Evolutionary conservation across 2,329 filamentous ascomycete species (phyloP).

Genomic region (Metarhizium sp.): DNA sequence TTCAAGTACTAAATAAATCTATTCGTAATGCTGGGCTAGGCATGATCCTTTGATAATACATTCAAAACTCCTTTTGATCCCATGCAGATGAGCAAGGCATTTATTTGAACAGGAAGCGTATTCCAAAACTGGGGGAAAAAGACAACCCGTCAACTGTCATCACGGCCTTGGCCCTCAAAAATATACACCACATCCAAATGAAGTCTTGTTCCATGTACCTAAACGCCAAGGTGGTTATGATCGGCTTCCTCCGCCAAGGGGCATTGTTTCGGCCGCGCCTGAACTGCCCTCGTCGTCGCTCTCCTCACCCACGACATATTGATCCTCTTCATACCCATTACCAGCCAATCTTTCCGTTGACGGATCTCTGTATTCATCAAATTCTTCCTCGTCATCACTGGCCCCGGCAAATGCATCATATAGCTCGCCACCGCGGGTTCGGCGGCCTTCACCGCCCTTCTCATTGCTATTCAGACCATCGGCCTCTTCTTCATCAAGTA

Average conservation of each 20-base stretch:
- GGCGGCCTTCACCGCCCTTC: slow-evolving; percentile 35
- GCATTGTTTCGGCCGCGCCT: slow-evolving; percentile 15
- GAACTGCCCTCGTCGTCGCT: slow-evolving; percentile 29
- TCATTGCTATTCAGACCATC: slow-evolving; percentile 41
- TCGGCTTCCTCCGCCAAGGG: slow-evolving; percentile 12
- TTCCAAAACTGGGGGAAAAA: neutral
- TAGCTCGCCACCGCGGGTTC: slow-evolving; percentile 70
- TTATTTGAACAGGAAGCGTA: neutral
- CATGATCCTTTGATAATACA: neutral
- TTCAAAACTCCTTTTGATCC: neutral
- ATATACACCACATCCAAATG: neutral
- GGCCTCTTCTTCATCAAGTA: slow-evolving; percentile 73
- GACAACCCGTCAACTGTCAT: neutral
- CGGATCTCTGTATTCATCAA: slow-evolving; percentile 32
- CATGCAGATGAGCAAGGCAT: neutral
- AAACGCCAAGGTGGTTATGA: neutral
- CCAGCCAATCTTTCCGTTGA: slow-evolving; percentile 20
- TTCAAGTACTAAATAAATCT: neutral
- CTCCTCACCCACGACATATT: slow-evolving; percentile 43
- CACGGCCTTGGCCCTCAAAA: neutral
- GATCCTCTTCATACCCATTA: slow-evolving; percentile 19
- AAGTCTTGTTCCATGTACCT: neutral
- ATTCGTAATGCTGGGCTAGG: neutral
- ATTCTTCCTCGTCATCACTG: slow-evolving; percentile 53
- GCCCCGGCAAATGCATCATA: slow-evolving; percentile 97